A percentile compares a stretch with the other conserved stretches of the same genome.
These are phyloP conservation scores for Aspergillus fijiensis DNA, from an alignment of 2,329 filamentous ascomycete genomes.

Conservation along the genomic window DNA sequence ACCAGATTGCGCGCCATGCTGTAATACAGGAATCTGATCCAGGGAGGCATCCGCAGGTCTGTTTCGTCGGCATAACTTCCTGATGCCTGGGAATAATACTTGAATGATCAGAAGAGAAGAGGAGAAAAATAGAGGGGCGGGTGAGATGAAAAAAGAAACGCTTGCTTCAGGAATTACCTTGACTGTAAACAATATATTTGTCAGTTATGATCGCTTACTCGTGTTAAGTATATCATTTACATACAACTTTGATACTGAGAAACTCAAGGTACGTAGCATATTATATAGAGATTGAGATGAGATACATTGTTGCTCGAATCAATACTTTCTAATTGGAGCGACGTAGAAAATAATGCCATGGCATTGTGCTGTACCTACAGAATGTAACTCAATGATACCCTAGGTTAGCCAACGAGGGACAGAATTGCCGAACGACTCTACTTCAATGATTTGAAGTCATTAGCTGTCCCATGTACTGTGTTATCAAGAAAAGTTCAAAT, in stretches of 20 bases:
- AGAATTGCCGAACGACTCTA: no score
- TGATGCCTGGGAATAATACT: not conserved
- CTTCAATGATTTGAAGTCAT: no score
- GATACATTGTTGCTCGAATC: no score
- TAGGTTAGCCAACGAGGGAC: no score
- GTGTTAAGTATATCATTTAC: not conserved
- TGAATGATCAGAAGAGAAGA: not conserved
- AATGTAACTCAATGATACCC: no score
- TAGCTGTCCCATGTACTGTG: no score
- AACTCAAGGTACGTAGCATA: not conserved
- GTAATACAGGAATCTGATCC: slow-evolving; percentile 16
- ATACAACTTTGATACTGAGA: not conserved
- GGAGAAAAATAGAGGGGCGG: not conserved
- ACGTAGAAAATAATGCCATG: no score
- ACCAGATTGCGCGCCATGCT: slow-evolving; percentile 35
- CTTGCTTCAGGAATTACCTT: not conserved
- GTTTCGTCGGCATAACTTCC: not conserved
- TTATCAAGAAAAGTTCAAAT: no score
- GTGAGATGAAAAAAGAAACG: not conserved
- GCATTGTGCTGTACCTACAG: no score
- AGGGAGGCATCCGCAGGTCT: not conserved
- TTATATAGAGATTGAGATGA: no score
- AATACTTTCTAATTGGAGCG: no score
- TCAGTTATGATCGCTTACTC: not conserved
- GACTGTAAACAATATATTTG: not conserved